These are phyloP conservation scores for Domatiomyces globalis DNA, from an alignment of 2,329 filamentous ascomycete species.

Conservation along the genomic window DNA sequence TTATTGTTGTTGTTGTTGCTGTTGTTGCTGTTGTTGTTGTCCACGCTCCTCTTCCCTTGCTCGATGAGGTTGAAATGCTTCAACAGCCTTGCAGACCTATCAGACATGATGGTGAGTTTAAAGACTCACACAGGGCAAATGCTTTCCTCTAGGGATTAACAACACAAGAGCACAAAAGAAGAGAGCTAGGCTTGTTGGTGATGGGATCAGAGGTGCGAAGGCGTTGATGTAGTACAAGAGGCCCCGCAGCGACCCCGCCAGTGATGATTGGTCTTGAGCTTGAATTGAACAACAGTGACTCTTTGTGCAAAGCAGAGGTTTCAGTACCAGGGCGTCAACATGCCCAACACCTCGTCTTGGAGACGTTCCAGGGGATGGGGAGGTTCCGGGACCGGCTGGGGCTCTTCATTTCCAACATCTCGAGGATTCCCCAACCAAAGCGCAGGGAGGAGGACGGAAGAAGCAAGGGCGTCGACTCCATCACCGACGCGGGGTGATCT, in stretches of 20 bases:
- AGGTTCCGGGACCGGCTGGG: background rate
- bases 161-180: too few relatives aligned
- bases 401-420: too few relatives aligned
- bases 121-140: too few relatives aligned
- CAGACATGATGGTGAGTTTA: background rate
- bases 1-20: too few relatives aligned
- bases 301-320: background rate
- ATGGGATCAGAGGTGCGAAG: background rate
- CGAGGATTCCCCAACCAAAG: background rate
- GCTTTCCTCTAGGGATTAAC: too few relatives aligned
- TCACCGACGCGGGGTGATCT: background rate
- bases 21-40: slow-evolving; percentile 11
- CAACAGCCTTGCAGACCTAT: slow-evolving; percentile 23
- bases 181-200: background rate
- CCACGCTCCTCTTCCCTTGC: slow-evolving; percentile 26
- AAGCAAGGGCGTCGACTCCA: background rate
- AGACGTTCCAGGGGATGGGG: background rate
- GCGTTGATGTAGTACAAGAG: background rate
- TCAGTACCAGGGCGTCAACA: background rate
- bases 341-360: background rate
- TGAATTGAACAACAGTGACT: background rate
- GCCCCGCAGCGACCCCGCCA: background rate
- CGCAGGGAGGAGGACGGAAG: background rate
- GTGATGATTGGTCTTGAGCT: background rate
- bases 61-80: slow-evolving; percentile 30